phyloP scores from a whole-genome alignment of 495 filamentous ascomycete genomes.

The Penicillium malachiteum region DNA sequence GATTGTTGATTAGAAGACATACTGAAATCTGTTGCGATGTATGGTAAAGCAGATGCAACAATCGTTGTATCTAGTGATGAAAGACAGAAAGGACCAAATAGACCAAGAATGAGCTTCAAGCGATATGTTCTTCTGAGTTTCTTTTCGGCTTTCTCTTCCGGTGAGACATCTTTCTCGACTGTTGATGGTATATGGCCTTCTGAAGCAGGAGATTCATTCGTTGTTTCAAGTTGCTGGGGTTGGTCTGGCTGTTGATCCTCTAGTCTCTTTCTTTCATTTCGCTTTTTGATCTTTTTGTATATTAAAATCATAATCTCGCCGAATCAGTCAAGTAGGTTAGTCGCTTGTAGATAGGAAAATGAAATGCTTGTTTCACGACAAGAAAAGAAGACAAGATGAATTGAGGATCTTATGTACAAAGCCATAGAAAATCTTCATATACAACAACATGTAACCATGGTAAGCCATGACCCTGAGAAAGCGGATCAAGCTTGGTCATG shows the following conservation, averaged over 20 bases:
- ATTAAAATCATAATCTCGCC: slow-evolving; percentile 8
- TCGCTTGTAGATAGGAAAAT: not conserved
- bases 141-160: slow-evolving; percentile 12
- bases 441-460: too few relatives aligned
- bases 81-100: slow-evolving; percentile 52
- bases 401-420: too few relatives aligned
- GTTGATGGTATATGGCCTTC: not conserved
- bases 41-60: slow-evolving; percentile 57
- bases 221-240: not conserved
- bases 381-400: too few relatives aligned
- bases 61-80: slow-evolving; percentile 59
- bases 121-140: slow-evolving; percentile 37
- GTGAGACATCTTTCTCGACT: not conserved
- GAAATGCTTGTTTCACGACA: too few relatives aligned
- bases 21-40: slow-evolving; percentile 60
- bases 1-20: slow-evolving; percentile 7
- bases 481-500: not conserved
- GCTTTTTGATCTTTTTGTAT: slow-evolving; percentile 19
- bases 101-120: slow-evolving; percentile 51
- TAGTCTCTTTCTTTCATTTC: slow-evolving; percentile 7
- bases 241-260: not conserved
- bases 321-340: not conserved
- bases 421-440: too few relatives aligned
- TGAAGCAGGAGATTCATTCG: not conserved
- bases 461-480: too few relatives aligned